Evolutionary conservation across 371 early-diverging fungal species (phyloP), one percentile per base, ranked within the genome.

Genomic region (Neoconidiobolus thromboides): DNA sequence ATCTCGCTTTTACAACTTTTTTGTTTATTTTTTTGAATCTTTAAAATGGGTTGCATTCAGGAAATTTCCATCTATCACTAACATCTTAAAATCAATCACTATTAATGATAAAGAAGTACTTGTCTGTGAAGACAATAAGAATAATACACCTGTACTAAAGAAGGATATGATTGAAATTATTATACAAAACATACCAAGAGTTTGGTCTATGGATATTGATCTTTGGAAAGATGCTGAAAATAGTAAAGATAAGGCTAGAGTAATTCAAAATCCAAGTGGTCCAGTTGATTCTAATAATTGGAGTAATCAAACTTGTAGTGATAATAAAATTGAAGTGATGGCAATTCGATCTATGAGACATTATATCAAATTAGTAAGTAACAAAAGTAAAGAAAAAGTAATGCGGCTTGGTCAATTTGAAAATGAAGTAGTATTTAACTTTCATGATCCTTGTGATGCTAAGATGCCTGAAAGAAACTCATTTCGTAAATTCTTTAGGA

Each of bases 11-110:
- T 37, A 36, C 10, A 55, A 55, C 43, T 55, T 55, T 39, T 55
- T 55, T 36, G 36, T 36, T 39, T 55, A 55, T 36, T 37, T 55
- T 4, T 5, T 55, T 36, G 55, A 55, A 55, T 55, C 55, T 37
- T 12, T 55, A 9, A 55, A 55, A 43, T 55, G 55, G 55, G 55
- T 55, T 7, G 55, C 55, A 5, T 55, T 55, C 14, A 4, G 37
- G 10, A 55, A 55, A 39, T 55, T 55, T 14, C 55, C 55, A 10
- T 55, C 55, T 5, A 39, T 55, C 0, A 55, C 55, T n/a, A 43
- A 39, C 38, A 14, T 14, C 37, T 14, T 55, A 3, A 9, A 43
- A 39, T 26, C 36, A 9, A 4, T 55, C 14, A 55, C 14, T 41
- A 39, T 14, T 37, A 43, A 37, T 14, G 55, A 14, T 43, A 43